Evolutionary conservation across 805 yeast species (phyloP), one percentile per base, ranked within the genome.

Genomic region (Komagataella pseudopastoris): DNA sequence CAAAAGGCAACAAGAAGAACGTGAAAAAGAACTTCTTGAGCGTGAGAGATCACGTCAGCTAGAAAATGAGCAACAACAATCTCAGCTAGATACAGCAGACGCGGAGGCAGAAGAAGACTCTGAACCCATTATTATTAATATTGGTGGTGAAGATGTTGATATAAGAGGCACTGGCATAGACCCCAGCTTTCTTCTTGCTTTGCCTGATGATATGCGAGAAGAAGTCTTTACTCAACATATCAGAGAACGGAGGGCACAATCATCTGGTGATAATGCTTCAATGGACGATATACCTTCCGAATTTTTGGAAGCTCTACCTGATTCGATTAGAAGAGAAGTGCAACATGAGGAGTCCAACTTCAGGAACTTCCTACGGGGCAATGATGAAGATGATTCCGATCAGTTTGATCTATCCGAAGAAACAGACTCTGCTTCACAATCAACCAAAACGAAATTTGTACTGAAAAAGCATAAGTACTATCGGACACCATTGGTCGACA

Each of bases 161-260:
- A 85, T 90, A 44, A 77, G 90, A 45, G 95, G 93, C 0, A 82
- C 96, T 2, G 96, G 87, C 51, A 88, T 90, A 53, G 97, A 90
- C 66, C 95, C 96, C 0, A 91, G 86, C 57, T 90, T 88, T 62
- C 71, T 90, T 54, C 85, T 83, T 58, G 96, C 96, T 0, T 72
- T 90, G 44, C 97, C 97, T 0, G 96, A 88, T 47, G 93, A 87
- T 51, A 85, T 90, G 86, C 72, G 96, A 49, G 95, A 88, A 55
- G 96, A 90, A 60, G 97, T 89, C 0, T 81, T 87, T 60, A 79
- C 90, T 0, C 91, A 88, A 55, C 96, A 89, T 60, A 70, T 88
- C 6, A 70, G 89, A 46, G 93, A 87, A 57, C 71, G 90, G 53
- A 72, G 93, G 54, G 83, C 72, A 47, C 78, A 71, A 68, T 86